Evolutionary conservation across 352 stramenopile species (phyloP).

Genomic region (Pythium diclinum): DNA sequence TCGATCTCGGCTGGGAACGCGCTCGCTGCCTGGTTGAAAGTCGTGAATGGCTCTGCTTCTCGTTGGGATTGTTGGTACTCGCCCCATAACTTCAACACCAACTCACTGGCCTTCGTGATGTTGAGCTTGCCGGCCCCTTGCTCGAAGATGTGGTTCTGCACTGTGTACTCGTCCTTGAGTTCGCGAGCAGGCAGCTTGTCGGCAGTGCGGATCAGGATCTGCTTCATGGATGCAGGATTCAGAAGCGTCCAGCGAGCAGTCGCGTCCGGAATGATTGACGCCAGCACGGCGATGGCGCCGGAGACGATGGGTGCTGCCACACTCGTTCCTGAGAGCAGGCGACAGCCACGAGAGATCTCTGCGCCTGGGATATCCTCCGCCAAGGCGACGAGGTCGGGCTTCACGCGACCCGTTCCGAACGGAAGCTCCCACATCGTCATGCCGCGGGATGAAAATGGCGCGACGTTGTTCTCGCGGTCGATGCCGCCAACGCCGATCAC

Average conservation of each 20-base stretch:
- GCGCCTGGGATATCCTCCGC: constrained; percentile 65
- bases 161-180: constrained; percentile 34
- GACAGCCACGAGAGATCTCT: constrained; percentile 50
- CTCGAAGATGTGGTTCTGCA: constrained; percentile 83
- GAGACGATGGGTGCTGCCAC: constrained; percentile 82
- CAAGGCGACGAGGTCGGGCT: constrained; percentile 79
- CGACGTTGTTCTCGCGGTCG: constrained; percentile 50
- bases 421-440: constrained; percentile 87
- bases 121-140: constrained; percentile 80
- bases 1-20: constrained; percentile 69
- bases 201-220: constrained; percentile 58
- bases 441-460: constrained; percentile 76
- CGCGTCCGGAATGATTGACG: constrained; percentile 59
- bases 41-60: constrained; percentile 14
- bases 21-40: constrained; percentile 29
- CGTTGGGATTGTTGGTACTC: constrained; percentile 23
- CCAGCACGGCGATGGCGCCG: constrained; percentile 68
- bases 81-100: constrained; percentile 42
- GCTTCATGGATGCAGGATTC: constrained; percentile 70
- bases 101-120: constrained; percentile 49
- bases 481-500: constrained; percentile 83
- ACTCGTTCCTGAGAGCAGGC: constrained; percentile 75
- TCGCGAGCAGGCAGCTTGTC: constrained; percentile 37
- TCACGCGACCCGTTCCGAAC: constrained; percentile 79
- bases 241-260: constrained; percentile 47